These are phyloP conservation scores for Xylariaceae sp. DNA, from an alignment of 2,329 filamentous ascomycete genomes.

Conservation along the genomic window DNA sequence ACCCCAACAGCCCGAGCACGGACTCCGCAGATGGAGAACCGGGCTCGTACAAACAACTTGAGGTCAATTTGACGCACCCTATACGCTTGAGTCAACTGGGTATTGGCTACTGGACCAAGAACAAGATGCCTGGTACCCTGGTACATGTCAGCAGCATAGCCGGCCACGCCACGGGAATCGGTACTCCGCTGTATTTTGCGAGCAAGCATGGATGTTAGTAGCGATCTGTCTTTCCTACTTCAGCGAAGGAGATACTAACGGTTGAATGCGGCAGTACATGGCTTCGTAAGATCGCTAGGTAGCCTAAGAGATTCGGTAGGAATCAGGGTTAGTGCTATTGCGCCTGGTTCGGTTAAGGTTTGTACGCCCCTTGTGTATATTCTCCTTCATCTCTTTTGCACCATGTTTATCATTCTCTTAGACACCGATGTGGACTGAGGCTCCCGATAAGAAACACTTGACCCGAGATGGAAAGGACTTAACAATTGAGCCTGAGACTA, in stretches of 20 bases:
- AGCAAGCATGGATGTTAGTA: neutral
- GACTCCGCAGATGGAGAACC: conserved; percentile 6
- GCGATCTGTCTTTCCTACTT: neutral
- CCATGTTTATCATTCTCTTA: neutral
- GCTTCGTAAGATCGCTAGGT: neutral
- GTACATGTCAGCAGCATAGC: conserved; percentile 11
- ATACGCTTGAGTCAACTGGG: conserved; percentile 14
- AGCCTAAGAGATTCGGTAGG: neutral
- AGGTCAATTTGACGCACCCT: conserved; percentile 13
- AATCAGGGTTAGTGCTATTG: neutral
- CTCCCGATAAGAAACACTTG: neutral
- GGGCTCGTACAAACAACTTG: conserved; percentile 9
- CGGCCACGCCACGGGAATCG: neutral
- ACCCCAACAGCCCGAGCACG: conserved; percentile 3
- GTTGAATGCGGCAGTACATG: neutral
- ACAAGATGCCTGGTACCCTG: conserved; percentile 4
- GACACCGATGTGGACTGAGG: neutral
- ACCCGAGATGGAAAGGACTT: neutral
- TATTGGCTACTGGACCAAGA: conserved; percentile 7
- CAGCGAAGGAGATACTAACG: neutral
- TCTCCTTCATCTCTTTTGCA: neutral
- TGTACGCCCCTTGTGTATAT: neutral
- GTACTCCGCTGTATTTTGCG: neutral
- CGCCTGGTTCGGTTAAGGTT: neutral
- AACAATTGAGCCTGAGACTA: neutral